A percentile compares a stretch with the other conserved stretches of the same genome.
These are phyloP conservation scores for Microthyrium microscopicum DNA, from an alignment of 2,329 filamentous ascomycete genomes.

Conservation along the genomic window DNA sequence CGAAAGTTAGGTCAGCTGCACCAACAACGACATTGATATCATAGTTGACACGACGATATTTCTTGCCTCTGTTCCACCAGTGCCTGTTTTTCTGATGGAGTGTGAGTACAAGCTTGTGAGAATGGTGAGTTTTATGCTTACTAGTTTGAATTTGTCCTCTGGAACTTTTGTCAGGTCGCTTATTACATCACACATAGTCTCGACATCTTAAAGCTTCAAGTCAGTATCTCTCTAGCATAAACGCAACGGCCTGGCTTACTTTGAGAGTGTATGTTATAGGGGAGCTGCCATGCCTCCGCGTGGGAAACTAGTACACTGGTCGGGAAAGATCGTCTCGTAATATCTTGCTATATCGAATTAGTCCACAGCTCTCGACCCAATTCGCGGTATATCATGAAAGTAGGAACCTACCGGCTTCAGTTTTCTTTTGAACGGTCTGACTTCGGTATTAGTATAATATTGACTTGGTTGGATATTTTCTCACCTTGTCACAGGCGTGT, in stretches of 20 bases:
- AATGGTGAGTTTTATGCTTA: too few relatives aligned
- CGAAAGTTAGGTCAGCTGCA: conserved; percentile 22
- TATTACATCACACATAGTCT: conserved; percentile 20
- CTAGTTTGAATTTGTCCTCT: conserved; percentile 18
- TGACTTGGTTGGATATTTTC: too few relatives aligned
- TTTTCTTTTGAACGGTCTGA: too few relatives aligned
- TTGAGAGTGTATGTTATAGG: conserved; percentile 15
- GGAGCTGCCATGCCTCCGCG: conserved; percentile 13
- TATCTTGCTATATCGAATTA: conserved; percentile 17
- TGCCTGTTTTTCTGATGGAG: conserved; percentile 20
- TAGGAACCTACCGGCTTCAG: too few relatives aligned
- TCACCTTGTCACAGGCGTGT: conserved; percentile 18
- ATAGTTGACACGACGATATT: conserved; percentile 20
- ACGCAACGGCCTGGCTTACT: conserved; percentile 10
- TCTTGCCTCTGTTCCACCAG: conserved; percentile 19
- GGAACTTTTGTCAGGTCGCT: conserved; percentile 17
- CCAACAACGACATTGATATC: conserved; percentile 22
- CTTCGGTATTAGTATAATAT: too few relatives aligned
- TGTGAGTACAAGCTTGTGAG: too few relatives aligned
- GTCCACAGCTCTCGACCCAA: conserved; percentile 19
- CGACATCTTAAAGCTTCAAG: conserved; percentile 12
- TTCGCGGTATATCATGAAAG: too few relatives aligned
- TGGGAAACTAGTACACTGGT: conserved; percentile 17
- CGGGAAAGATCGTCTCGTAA: conserved; percentile 17
- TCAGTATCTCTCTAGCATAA: neutral